phyloP scores from a whole-genome alignment of 352 stramenopile genomes.

The Phytophthora kernoviae region DNA sequence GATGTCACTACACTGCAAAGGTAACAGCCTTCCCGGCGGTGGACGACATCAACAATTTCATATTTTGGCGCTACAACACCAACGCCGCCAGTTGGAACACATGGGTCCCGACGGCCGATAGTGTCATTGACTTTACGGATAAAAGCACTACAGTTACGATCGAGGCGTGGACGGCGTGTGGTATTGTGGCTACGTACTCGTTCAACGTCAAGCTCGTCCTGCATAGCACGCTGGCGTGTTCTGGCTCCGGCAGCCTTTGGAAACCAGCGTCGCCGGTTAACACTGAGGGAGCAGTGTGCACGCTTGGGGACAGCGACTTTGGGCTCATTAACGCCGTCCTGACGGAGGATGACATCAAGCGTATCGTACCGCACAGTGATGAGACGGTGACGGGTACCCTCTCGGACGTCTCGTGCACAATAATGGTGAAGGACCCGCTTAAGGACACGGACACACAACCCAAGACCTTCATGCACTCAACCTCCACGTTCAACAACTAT shows the following conservation, averaged over 20 bases:
- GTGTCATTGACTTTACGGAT: constrained; percentile 20
- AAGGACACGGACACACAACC: not conserved
- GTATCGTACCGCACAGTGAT: constrained; percentile 5
- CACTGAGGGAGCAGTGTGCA: constrained; percentile 8
- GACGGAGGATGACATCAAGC: not conserved
- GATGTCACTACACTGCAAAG: not conserved
- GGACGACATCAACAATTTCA: constrained; percentile 1
- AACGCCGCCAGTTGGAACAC: constrained; percentile 5
- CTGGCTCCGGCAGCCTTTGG: constrained; percentile 11
- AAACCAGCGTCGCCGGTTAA: not conserved
- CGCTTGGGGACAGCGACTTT: constrained; percentile 28
- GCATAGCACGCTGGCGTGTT: constrained; percentile 28
- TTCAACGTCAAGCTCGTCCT: constrained; percentile 49
- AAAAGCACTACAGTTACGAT: constrained; percentile 40
- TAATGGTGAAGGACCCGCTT: constrained; percentile 8
- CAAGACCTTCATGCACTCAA: not conserved
- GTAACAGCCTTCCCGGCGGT: not conserved
- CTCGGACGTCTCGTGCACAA: constrained; percentile 3
- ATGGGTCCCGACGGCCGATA: constrained; percentile 10
- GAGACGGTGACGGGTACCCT: constrained; percentile 5
- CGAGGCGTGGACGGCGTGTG: constrained; percentile 59
- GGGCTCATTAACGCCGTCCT: constrained; percentile 15
- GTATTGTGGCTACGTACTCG: constrained; percentile 20
- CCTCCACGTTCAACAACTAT: constrained; percentile 9
- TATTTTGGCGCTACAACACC: constrained; percentile 61